These are phyloP conservation scores for Epichloe elymi DNA, from an alignment of 2,329 filamentous ascomycete genomes.

Conservation along the genomic window DNA sequence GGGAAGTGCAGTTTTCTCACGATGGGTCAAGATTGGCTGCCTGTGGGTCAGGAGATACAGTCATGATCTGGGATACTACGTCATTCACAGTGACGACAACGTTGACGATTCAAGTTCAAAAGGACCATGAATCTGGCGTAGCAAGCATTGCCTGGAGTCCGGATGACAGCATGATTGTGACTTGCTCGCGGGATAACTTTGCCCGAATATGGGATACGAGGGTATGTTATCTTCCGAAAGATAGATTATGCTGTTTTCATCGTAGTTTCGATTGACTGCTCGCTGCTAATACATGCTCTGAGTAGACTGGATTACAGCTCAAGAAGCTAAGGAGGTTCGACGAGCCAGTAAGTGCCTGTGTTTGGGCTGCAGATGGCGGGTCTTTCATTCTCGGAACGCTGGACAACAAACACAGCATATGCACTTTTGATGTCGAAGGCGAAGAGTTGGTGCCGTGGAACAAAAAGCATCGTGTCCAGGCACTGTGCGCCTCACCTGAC, in stretches of 20 bases:
- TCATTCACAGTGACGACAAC: constrained; percentile 52
- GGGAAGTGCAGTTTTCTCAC: constrained; percentile 83
- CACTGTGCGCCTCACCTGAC: constrained; percentile 70
- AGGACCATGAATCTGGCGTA: constrained; percentile 56
- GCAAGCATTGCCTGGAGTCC: constrained; percentile 84
- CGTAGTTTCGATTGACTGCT: too few relatives aligned
- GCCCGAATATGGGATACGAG: constrained; percentile 64
- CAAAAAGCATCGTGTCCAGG: constrained; percentile 63
- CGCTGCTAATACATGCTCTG: background rate
- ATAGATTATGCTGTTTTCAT: background rate
- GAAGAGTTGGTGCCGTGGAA: constrained; percentile 52
- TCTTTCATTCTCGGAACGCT: constrained; percentile 71
- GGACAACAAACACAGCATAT: constrained; percentile 52
- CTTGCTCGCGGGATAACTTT: constrained; percentile 61
- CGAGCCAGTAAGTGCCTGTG: constrained; percentile 78
- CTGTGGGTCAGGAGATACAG: constrained; percentile 59
- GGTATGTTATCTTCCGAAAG: constrained; percentile 30
- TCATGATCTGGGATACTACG: constrained; percentile 70
- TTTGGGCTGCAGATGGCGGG: constrained; percentile 71
- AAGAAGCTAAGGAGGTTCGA: constrained; percentile 55
- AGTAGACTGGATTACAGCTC: constrained; percentile 49
- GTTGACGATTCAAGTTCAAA: constrained; percentile 27
- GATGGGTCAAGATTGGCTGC: constrained; percentile 74
- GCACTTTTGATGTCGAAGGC: constrained; percentile 56
- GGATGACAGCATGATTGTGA: constrained; percentile 75